Evolutionary conservation across 2,329 filamentous ascomycete species (phyloP).

Genomic region (Phialemonium atrogriseum): DNA sequence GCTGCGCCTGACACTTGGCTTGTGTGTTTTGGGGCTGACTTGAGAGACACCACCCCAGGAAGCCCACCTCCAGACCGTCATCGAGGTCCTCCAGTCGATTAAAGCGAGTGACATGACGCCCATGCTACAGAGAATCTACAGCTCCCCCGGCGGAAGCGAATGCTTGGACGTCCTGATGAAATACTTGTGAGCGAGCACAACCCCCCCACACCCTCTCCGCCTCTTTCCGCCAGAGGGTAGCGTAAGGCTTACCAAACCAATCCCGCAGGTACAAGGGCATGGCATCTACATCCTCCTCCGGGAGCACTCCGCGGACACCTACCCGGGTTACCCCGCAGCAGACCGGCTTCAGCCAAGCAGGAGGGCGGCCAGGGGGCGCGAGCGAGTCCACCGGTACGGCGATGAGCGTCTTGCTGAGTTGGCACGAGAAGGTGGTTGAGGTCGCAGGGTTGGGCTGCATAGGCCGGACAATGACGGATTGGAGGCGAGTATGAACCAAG

Average conservation of each 20-base stretch:
- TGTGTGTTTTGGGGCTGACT: no score
- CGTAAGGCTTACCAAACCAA: neutral
- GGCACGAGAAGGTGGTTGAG: slow-evolving; percentile 98
- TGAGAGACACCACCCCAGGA: no score
- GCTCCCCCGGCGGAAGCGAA: slow-evolving; percentile 71
- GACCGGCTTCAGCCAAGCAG: slow-evolving; percentile 83
- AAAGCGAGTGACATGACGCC: slow-evolving; percentile 93
- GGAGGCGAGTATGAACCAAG: slow-evolving; percentile 67
- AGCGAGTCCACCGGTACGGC: slow-evolving; percentile 69
- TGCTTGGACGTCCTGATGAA: slow-evolving; percentile 93
- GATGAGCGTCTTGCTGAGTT: slow-evolving; percentile 95
- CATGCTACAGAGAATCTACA: slow-evolving; percentile 74
- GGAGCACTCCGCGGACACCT: slow-evolving; percentile 36
- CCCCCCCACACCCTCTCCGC: neutral
- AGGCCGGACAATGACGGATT: slow-evolving; percentile 91
- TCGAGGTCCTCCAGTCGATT: slow-evolving; percentile 92
- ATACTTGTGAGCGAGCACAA: slow-evolving; percentile 63
- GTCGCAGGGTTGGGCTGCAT: slow-evolving; percentile 87
- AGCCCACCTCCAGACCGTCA: slow-evolving; percentile 75
- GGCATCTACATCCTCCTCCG: slow-evolving; percentile 38
- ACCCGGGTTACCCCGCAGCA: slow-evolving; percentile 59
- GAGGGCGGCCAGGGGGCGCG: slow-evolving; percentile 39
- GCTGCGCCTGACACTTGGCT: no score
- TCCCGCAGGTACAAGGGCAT: slow-evolving; percentile 94
- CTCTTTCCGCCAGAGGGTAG: neutral